phyloP scores from a whole-genome alignment of 495 filamentous ascomycete species.

The Penicillium arizonense region DNA sequence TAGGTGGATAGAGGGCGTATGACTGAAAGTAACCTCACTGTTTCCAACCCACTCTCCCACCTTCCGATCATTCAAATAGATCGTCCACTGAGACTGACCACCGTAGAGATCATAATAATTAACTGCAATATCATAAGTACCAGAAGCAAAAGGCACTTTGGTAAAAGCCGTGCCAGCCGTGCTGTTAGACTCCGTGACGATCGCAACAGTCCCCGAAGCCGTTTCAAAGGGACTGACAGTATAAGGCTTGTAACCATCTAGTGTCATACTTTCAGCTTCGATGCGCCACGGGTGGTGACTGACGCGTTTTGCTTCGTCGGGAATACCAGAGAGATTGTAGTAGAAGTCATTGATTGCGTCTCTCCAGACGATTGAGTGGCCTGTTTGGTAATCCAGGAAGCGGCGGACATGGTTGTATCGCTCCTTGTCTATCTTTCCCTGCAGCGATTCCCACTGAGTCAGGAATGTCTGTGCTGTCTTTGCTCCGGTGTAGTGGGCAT shows the following conservation, averaged over 20 bases:
- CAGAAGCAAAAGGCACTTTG: slow-evolving; percentile 44
- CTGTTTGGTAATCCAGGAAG: slow-evolving; percentile 62
- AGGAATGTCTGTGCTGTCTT: slow-evolving; percentile 58
- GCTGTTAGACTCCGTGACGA: slow-evolving; percentile 48
- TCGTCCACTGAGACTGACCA: slow-evolving; percentile 51
- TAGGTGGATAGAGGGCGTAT: slow-evolving; percentile 53
- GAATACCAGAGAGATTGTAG: slow-evolving; percentile 55
- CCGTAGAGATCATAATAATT: slow-evolving; percentile 64
- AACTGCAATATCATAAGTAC: slow-evolving; percentile 61
- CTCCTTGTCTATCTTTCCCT: slow-evolving; percentile 57
- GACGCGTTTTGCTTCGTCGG: slow-evolving; percentile 54
- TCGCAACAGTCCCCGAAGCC: slow-evolving; percentile 47
- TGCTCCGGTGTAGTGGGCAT: slow-evolving; percentile 65
- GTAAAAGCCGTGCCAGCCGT: slow-evolving; percentile 49
- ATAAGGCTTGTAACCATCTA: slow-evolving; percentile 52
- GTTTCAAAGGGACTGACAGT: slow-evolving; percentile 54
- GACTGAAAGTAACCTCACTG: slow-evolving; percentile 53
- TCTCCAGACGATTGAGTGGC: slow-evolving; percentile 68
- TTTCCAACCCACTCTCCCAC: slow-evolving; percentile 60
- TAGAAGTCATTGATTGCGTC: slow-evolving; percentile 64
- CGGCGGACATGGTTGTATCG: slow-evolving; percentile 58
- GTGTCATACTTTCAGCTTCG: slow-evolving; percentile 61
- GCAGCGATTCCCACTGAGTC: slow-evolving; percentile 50
- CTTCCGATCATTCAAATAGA: slow-evolving; percentile 49
- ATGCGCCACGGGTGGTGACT: slow-evolving; percentile 59